Evolutionary conservation across 2,329 filamentous ascomycete species (phyloP).

Genomic region (Pseudovirgaria hyperparasitica): DNA sequence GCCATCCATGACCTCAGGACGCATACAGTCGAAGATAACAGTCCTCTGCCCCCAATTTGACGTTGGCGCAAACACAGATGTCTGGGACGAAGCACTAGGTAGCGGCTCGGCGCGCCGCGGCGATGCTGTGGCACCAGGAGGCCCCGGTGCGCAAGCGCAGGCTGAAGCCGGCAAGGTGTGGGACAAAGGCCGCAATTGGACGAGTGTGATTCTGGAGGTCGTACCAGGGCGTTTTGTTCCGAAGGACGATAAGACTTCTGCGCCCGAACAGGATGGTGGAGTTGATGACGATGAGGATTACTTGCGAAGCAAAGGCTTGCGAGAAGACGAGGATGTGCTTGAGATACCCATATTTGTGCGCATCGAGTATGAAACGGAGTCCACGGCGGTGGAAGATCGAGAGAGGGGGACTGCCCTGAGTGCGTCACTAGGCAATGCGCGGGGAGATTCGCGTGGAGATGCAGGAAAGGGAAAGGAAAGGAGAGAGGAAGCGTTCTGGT

Average conservation of each 20-base stretch:
- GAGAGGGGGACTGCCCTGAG: slow-evolving; percentile 4
- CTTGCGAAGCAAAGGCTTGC: slow-evolving; percentile 27
- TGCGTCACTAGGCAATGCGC: neutral
- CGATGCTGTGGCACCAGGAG: slow-evolving; percentile 4
- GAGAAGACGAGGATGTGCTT: slow-evolving; percentile 50
- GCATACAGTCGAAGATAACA: slow-evolving; percentile 54
- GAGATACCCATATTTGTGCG: slow-evolving; percentile 93
- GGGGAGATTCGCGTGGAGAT: slow-evolving; percentile 30
- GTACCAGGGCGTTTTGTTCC: slow-evolving; percentile 48
- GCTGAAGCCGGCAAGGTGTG: slow-evolving; percentile 91
- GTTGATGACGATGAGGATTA: slow-evolving; percentile 20
- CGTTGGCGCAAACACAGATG: slow-evolving; percentile 84
- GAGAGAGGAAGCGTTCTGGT: slow-evolving; percentile 90
- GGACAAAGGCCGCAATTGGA: slow-evolving; percentile 89
- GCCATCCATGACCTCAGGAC: slow-evolving; percentile 35
- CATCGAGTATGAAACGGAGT: slow-evolving; percentile 75
- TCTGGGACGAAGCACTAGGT: slow-evolving; percentile 76
- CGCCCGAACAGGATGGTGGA: slow-evolving; percentile 8
- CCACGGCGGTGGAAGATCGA: slow-evolving; percentile 40
- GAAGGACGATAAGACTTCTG: slow-evolving; percentile 5
- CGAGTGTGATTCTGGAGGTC: slow-evolving; percentile 84
- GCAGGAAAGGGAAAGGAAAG: slow-evolving; percentile 54
- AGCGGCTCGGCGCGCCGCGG: slow-evolving; percentile 2
- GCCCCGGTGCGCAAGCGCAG: slow-evolving; percentile 23
- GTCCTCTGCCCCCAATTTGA: slow-evolving; percentile 91